phyloP scores from a whole-genome alignment of 441 rosid genomes.

The Geranium incanum region DNA sequence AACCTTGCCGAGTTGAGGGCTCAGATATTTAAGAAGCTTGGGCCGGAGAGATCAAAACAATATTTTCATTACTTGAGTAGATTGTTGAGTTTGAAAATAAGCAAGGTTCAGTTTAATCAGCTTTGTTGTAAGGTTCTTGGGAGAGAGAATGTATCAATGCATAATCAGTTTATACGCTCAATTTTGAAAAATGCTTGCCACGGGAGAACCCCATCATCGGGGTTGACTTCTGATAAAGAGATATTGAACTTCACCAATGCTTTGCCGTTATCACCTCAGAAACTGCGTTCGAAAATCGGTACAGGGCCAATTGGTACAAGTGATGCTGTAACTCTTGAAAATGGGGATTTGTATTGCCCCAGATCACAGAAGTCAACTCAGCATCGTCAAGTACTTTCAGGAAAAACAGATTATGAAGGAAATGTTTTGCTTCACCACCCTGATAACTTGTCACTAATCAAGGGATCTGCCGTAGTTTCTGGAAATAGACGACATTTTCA shows the following conservation, averaged over 20 bases:
- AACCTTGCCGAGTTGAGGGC: conserved; percentile 66
- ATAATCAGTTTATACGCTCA: conserved; percentile 68
- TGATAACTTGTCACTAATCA: conserved; percentile 25
- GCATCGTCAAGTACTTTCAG: conserved; percentile 41
- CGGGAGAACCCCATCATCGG: conserved; percentile 53
- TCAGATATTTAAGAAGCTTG: conserved; percentile 68
- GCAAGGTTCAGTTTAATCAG: conserved; percentile 71
- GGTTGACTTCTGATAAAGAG: conserved; percentile 25
- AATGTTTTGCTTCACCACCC: conserved; percentile 31
- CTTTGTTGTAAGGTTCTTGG: conserved; percentile 63
- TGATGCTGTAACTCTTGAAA: conserved; percentile 35
- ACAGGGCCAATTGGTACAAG: conserved; percentile 66
- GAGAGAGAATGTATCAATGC: conserved; percentile 77
- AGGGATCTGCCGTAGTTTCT: conserved; percentile 21
- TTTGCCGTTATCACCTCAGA: conserved; percentile 54
- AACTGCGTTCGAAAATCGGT: conserved; percentile 50
- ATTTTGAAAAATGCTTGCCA: conserved; percentile 70
- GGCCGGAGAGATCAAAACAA: conserved; percentile 62
- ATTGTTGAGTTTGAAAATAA: conserved; percentile 68
- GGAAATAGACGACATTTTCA: conserved; percentile 37
- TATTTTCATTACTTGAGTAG: conserved; percentile 65
- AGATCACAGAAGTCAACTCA: conserved; percentile 55
- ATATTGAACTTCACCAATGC: conserved; percentile 17
- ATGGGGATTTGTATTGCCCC: conserved; percentile 51
- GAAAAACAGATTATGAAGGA: conserved; percentile 42